Base-by-base conservation (phyloP, 352 stramenopile species). In the Phytophthora niederhauseri region DNA sequence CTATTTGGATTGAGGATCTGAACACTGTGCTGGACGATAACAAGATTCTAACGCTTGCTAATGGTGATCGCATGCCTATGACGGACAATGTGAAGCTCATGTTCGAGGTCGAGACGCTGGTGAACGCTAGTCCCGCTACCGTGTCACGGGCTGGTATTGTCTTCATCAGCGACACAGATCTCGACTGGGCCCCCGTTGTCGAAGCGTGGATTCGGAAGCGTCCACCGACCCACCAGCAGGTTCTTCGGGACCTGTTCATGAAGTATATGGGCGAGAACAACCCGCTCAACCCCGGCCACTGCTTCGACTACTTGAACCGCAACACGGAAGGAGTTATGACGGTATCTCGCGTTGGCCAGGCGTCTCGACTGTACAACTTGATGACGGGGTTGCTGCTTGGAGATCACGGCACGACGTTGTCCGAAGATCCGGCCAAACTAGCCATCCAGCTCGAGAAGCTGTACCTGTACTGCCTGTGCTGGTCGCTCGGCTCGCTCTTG, bases 11-110 rank as follows among this genome's bases (percentile, higher is more conserved):
- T 58, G 97, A 99, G 78, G 95, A 99, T 84, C 78, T 99, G 1
- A 99, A 99, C 77, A 99, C 96, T 0, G 97, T 99, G 49, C 82
- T 99, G 2, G 97, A 99, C 73, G 97, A 99, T 72, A 99, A 99
- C 80, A 98, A 98, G 71, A 98, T 99, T 46, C 77, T 99, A 28
- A 99, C 96, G 15, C 74, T 99, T 4, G 97, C 97, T 6, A 99
- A 99, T 72, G 97, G 97, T 19, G 97, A 99, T 59, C 92, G 97
- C 24, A 99, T 99, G 80, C 96, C 96, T 19, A 99, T 99, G 96
- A 99, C 96, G 8, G 96, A 99, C 66, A 99, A 99, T 72, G 95
- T 99, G 20, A 98, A 98, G 73, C 80, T 98, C 30, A 98, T 98
- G 93, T 99, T 99, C 78, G 96, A 99, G 77, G 96, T 99, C 24